A percentile compares a stretch with the other conserved stretches of the same genome.
Conservation (phyloP, 106 monocot genomes). For the Alisma plantagoaquatica region DNA sequence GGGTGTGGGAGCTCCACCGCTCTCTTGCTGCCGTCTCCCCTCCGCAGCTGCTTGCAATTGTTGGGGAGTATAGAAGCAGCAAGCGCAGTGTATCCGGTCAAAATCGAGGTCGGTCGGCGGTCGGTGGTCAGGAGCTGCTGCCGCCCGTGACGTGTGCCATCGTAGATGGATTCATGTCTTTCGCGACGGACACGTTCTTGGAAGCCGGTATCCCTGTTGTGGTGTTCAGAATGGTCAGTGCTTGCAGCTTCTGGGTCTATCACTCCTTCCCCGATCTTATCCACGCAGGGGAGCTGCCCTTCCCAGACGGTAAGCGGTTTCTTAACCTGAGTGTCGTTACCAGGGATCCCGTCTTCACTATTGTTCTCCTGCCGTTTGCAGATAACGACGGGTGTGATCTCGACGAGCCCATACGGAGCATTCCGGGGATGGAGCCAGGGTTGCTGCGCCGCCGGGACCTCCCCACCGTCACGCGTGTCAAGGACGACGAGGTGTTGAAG, state of each 20-base stretch:
- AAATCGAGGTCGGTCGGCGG: background rate
- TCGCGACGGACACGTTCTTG: slow-evolving; percentile 7
- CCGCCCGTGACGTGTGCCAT: slow-evolving; percentile 27
- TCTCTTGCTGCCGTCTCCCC: no score
- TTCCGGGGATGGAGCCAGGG: slow-evolving; percentile 33
- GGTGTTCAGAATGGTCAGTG: slow-evolving; percentile 21
- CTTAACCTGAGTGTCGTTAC: no score
- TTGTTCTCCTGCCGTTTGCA: no score
- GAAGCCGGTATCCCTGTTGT: slow-evolving; percentile 21
- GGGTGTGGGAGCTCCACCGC: slow-evolving; percentile 1
- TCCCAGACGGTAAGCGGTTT: slow-evolving; percentile 7
- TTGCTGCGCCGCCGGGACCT: slow-evolving; percentile 35
- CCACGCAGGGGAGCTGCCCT: slow-evolving; percentile 18
- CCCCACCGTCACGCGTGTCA: slow-evolving; percentile 12
- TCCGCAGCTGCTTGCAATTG: no score
- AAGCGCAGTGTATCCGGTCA: background rate
- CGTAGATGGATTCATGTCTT: slow-evolving; percentile 16
- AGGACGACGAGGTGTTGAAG: slow-evolving; percentile 10
- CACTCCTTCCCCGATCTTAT: slow-evolving; percentile 19
- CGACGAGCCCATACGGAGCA: slow-evolving; percentile 18
- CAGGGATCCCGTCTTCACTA: no score
- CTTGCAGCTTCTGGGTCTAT: slow-evolving; percentile 28
- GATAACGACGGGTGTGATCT: slow-evolving; percentile 15
- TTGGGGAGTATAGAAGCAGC: slow-evolving; percentile 5
- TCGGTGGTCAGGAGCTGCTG: background rate